These are phyloP conservation scores for Amylostereum areolatum DNA, from an alignment of 1,284 basidiomycete species.

Conservation along the genomic window DNA sequence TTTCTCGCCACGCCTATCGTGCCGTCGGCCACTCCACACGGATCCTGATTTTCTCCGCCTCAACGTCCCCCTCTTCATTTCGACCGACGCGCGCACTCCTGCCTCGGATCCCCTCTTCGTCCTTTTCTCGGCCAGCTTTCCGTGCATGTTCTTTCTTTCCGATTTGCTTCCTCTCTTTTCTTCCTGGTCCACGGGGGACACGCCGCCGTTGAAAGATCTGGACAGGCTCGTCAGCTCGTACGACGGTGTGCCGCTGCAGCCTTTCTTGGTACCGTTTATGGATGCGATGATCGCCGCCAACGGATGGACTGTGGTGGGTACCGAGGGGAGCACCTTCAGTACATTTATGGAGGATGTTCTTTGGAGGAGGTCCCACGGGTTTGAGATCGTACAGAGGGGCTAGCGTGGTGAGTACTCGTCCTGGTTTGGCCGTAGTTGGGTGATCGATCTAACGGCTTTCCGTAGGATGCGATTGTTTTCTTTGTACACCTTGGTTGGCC, in stretches of 20 bases:
- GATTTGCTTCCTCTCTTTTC: constrained; percentile 39
- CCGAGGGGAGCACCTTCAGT: constrained; percentile 69
- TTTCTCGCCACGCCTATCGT: constrained; percentile 21
- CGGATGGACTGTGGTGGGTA: constrained; percentile 56
- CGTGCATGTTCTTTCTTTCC: constrained; percentile 60
- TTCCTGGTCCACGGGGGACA: not conserved
- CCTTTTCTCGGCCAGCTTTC: constrained; percentile 53
- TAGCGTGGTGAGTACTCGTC: constrained; percentile 11
- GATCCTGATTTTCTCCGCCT: constrained; percentile 30
- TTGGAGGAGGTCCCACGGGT: constrained; percentile 54
- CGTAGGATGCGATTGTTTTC: too few species aligned
- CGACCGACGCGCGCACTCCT: constrained; percentile 57
- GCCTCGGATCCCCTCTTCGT: constrained; percentile 37
- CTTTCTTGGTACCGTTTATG: constrained; percentile 55
- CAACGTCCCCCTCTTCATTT: constrained; percentile 63
- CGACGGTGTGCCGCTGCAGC: constrained; percentile 46
- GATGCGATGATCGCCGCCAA: constrained; percentile 64
- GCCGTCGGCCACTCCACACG: constrained; percentile 29
- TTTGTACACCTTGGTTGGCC: too few species aligned
- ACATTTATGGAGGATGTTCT: constrained; percentile 60
- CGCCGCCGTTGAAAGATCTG: constrained; percentile 25
- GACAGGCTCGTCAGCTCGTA: constrained; percentile 38
- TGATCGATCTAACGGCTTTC: too few species aligned
- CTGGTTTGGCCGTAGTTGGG: too few species aligned
- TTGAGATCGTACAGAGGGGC: constrained; percentile 47